Conservation (phyloP, 2,329 filamentous ascomycete species). For the Penicillium hordei region DNA sequence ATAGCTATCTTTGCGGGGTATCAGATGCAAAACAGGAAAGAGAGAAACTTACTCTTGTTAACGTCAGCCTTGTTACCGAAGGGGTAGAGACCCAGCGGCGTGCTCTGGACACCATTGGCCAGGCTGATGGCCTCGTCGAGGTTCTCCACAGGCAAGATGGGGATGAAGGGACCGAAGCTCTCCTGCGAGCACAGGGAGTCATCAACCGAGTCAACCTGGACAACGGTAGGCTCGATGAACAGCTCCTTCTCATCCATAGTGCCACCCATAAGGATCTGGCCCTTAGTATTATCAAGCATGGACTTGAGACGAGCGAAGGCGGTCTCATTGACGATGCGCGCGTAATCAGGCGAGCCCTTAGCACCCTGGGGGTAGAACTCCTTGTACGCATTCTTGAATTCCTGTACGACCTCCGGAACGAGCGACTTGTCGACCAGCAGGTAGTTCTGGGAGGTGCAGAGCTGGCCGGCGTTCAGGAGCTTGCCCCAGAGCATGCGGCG, state of each 20-base stretch:
- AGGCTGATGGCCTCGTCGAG: conserved; percentile 83
- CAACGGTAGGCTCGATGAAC: conserved; percentile 89
- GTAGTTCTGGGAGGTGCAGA: conserved; percentile 93
- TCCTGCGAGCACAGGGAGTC: conserved; percentile 81
- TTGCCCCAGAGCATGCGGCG: conserved; percentile 87
- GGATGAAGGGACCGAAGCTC: conserved; percentile 89
- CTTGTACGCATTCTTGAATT: conserved; percentile 68
- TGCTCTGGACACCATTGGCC: conserved; percentile 77
- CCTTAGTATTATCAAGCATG: conserved; percentile 81
- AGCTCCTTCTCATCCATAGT: conserved; percentile 74
- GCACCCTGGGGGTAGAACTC: conserved; percentile 84
- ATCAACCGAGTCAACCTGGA: conserved; percentile 72
- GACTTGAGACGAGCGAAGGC: conserved; percentile 82
- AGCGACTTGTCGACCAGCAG: conserved; percentile 76
- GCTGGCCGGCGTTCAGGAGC: conserved; percentile 79
- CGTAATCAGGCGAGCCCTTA: conserved; percentile 73
- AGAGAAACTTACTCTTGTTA: conserved; percentile 59
- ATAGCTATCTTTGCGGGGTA: neutral
- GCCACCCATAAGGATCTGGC: conserved; percentile 85
- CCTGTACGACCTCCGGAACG: conserved; percentile 68
- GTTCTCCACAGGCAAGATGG: conserved; percentile 72
- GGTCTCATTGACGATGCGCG: conserved; percentile 74
- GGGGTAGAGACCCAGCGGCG: conserved; percentile 78
- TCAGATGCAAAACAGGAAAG: neutral
- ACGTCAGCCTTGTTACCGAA: conserved; percentile 82